Evolutionary conservation across 257 asterid genomes (phyloP).

Genomic region (Phtheirospermum japonicum): DNA sequence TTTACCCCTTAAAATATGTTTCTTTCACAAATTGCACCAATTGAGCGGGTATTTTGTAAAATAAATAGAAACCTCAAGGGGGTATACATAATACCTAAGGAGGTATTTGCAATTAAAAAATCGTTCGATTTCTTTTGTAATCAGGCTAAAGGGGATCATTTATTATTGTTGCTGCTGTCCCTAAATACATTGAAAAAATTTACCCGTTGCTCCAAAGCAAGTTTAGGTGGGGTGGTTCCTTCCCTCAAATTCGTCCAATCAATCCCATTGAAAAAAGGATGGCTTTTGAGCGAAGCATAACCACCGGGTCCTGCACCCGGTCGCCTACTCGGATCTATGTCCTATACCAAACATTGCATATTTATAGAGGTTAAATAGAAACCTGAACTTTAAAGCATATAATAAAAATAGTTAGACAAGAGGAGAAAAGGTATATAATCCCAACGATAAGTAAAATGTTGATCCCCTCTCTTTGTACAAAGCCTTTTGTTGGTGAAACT

Average conservation of each 20-base stretch:
- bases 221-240: slow-evolving; percentile 66
- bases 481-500: too few relatives aligned
- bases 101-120: neutral
- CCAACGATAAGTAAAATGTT: too few relatives aligned
- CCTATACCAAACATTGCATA: slow-evolving; percentile 42
- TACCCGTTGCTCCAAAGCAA: slow-evolving; percentile 73
- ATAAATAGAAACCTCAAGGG: too few relatives aligned
- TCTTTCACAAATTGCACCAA: neutral
- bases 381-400: neutral
- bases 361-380: neutral
- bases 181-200: slow-evolving; percentile 16
- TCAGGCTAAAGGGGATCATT: too few relatives aligned
- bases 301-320: slow-evolving; percentile 91
- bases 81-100: neutral
- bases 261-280: slow-evolving; percentile 74
- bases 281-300: slow-evolving; percentile 72
- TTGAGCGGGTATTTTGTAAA: neutral
- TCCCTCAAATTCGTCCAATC: slow-evolving; percentile 74
- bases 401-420: neutral
- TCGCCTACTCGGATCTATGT: slow-evolving; percentile 83
- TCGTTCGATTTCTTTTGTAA: too few relatives aligned
- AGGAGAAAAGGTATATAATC: neutral
- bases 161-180: too few relatives aligned
- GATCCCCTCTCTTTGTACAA: too few relatives aligned
- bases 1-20: neutral